Evolutionary conservation across 176 grass and related monocot genomes (phyloP).

Genomic region (Paspalum notatum): DNA sequence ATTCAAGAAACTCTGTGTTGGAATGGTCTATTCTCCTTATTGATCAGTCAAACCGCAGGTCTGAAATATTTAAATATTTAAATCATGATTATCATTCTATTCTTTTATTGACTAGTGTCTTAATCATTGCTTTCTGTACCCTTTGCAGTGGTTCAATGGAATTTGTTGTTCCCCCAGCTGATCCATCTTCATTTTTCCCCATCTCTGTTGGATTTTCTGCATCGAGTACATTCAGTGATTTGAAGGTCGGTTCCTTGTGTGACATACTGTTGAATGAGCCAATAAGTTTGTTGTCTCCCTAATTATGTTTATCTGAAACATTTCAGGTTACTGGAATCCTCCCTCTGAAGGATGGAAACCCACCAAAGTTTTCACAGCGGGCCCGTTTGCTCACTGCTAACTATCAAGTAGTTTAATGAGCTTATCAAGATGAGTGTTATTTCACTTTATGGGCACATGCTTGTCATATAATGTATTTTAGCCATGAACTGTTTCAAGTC

Average conservation of each 20-base stretch:
- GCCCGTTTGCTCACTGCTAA: constrained; percentile 58
- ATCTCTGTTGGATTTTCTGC: constrained; percentile 77
- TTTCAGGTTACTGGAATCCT: constrained; percentile 57
- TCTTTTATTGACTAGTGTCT: background rate
- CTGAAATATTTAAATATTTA: constrained; percentile 16
- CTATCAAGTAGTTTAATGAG: constrained; percentile 67
- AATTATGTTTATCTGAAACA: background rate
- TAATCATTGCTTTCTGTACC: constrained; percentile 7
- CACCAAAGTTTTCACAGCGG: constrained; percentile 68
- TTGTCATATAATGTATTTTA: constrained; percentile 9
- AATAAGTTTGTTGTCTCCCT: background rate
- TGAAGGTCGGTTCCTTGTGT: constrained; percentile 50
- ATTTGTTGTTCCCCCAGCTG: constrained; percentile 74
- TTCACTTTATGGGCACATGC: constrained; percentile 23
- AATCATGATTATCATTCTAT: constrained; percentile 14
- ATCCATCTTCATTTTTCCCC: constrained; percentile 79
- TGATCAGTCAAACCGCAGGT: constrained; percentile 88
- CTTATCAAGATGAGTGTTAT: background rate
- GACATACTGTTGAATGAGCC: background rate
- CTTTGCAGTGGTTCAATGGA: constrained; percentile 77
- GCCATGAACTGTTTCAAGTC: background rate
- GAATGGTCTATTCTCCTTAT: constrained; percentile 91
- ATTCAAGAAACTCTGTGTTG: constrained; percentile 65
- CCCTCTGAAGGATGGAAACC: constrained; percentile 58
- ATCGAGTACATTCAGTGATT: constrained; percentile 76